phyloP scores from a whole-genome alignment of 805 yeast genomes.

The Candida nanaspora region DNA sequence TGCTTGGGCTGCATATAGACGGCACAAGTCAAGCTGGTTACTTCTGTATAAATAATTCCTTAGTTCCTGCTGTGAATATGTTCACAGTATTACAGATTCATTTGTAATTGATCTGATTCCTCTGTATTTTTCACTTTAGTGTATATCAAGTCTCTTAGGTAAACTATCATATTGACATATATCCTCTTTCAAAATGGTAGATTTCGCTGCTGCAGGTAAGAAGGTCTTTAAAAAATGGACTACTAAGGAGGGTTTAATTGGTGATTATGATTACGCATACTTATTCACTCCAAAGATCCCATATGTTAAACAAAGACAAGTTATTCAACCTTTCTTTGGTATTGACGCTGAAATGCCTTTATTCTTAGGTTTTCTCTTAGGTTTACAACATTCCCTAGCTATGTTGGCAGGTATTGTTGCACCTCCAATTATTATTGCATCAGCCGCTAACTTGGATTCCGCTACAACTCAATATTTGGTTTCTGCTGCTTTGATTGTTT shows the following conservation, averaged over 20 bases:
- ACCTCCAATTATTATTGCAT: constrained; percentile 71
- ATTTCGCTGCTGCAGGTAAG: constrained; percentile 1
- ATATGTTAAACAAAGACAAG: constrained; percentile 39
- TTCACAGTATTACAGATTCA: no score
- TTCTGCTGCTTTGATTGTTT: constrained; percentile 64
- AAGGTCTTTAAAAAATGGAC: constrained; percentile 24
- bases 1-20: no score
- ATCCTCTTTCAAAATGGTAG: no score
- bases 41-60: background rate
- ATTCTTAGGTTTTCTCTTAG: constrained; percentile 67
- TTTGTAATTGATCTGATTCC: no score
- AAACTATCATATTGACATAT: no score
- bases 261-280: constrained; percentile 77
- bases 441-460: constrained; percentile 49
- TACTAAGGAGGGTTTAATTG: constrained; percentile 76
- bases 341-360: constrained; percentile 75
- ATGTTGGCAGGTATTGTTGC: constrained; percentile 90
- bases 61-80: background rate
- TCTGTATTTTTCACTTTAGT: no score
- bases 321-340: constrained; percentile 77
- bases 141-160: no score
- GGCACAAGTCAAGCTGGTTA: no score
- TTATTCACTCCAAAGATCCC: constrained; percentile 80
- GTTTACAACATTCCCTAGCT: constrained; percentile 81
- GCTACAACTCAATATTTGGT: constrained; percentile 53